phyloP scores from a whole-genome alignment of 2,329 filamentous ascomycete genomes.

The Epichloe hybrida region DNA sequence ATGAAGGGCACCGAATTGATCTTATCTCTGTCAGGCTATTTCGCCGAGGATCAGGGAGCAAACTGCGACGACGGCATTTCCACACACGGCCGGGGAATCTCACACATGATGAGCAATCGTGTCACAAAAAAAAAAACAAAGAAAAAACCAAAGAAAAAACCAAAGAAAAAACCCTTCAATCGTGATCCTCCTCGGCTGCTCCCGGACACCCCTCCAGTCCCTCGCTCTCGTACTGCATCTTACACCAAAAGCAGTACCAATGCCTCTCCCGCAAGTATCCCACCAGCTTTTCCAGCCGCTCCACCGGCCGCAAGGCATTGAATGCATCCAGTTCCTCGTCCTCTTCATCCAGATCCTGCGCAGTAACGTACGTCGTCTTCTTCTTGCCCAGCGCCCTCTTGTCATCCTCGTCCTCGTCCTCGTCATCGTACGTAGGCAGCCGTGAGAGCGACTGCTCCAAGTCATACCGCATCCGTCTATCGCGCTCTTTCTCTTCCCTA shows the following conservation, averaged over 20 bases:
- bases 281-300: slow-evolving; percentile 55
- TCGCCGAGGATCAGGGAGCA: too few relatives aligned
- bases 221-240: slow-evolving; percentile 60
- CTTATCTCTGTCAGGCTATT: too few relatives aligned
- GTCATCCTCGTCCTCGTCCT: slow-evolving; percentile 62
- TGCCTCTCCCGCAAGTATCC: slow-evolving; percentile 56
- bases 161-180: too few relatives aligned
- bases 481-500: slow-evolving; percentile 56
- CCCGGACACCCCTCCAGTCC: slow-evolving; percentile 84
- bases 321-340: slow-evolving; percentile 73
- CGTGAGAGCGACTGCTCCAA: slow-evolving; percentile 50
- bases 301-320: slow-evolving; percentile 50
- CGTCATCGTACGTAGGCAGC: slow-evolving; percentile 54
- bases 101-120: neutral
- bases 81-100: too few relatives aligned
- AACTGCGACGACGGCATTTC: too few relatives aligned
- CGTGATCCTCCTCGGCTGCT: slow-evolving; percentile 68
- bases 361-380: slow-evolving; percentile 39
- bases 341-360: slow-evolving; percentile 61
- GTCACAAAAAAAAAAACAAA: neutral
- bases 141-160: too few relatives aligned
- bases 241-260: slow-evolving; percentile 94
- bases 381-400: slow-evolving; percentile 51
- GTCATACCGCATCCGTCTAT: slow-evolving; percentile 50
- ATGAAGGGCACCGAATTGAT: too few relatives aligned